Percentiles rank a stretch among this genome's conserved stretches.
Evolutionary conservation across 805 yeast species (phyloP).

Genomic region (Ogataea populi-albae): DNA sequence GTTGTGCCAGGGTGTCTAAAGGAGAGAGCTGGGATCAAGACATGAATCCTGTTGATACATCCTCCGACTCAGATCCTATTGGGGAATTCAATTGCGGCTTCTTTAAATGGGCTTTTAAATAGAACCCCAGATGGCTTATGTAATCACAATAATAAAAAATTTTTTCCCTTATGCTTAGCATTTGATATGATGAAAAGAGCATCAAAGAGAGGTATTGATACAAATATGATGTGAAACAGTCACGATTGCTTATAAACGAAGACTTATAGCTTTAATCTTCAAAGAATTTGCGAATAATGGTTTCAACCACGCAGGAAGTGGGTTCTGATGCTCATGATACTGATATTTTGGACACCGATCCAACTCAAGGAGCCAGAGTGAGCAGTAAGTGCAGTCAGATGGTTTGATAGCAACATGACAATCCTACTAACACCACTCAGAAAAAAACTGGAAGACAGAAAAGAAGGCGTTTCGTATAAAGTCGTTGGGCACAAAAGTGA

Average conservation of each 20-base stretch:
- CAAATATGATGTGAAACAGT: no score
- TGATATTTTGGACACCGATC: conserved; percentile 9
- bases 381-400: conserved; percentile 25
- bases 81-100: conserved; percentile 45
- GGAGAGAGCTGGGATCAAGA: conserved; percentile 23
- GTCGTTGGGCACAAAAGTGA: conserved; percentile 54
- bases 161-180: no score
- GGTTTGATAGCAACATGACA: conserved; percentile 5
- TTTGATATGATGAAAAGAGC: no score
- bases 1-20: conserved; percentile 39
- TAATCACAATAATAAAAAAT: no score
- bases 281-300: no score
- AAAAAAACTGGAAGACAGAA: conserved; percentile 69
- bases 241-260: no score
- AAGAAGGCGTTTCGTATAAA: conserved; percentile 67
- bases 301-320: no score
- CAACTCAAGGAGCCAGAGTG: conserved; percentile 29
- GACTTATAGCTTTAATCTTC: no score
- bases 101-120: conserved; percentile 48
- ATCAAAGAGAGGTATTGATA: no score
- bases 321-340: no score
- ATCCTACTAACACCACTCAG: conserved; percentile 27
- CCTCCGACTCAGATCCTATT: conserved; percentile 9
- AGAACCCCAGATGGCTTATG: no score
- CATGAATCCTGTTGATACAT: neutral